phyloP scores from a whole-genome alignment of 1,284 basidiomycete species.

The Ustilago crameri region DNA sequence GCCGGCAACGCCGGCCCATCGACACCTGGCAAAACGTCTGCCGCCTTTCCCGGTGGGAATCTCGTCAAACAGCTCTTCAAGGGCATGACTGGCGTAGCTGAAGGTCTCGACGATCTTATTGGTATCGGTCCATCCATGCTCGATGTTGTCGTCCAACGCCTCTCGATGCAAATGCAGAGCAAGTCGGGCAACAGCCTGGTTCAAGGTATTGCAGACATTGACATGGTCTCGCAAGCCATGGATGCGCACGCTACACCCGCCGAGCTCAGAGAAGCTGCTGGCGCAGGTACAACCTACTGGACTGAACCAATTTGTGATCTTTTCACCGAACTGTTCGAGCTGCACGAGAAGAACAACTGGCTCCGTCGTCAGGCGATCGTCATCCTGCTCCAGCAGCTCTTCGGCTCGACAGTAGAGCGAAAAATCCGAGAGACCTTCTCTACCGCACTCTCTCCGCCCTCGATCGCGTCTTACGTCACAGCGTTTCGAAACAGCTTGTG shows the following conservation, averaged over 20 bases:
- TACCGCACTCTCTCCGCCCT: conserved; percentile 68
- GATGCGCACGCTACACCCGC: conserved; percentile 63
- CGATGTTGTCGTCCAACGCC: conserved; percentile 50
- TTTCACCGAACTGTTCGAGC: conserved; percentile 89
- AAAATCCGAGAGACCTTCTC: conserved; percentile 83
- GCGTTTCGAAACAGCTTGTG: conserved; percentile 78
- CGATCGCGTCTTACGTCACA: conserved; percentile 75
- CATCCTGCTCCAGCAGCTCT: conserved; percentile 91
- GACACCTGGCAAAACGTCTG: conserved; percentile 12
- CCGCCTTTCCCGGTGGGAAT: conserved; percentile 30
- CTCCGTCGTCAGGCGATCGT: conserved; percentile 93
- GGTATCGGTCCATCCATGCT: conserved; percentile 59
- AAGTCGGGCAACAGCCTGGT: conserved; percentile 27
- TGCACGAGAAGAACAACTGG: conserved; percentile 96
- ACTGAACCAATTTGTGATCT: conserved; percentile 94
- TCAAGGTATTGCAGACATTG: conserved; percentile 46
- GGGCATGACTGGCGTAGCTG: conserved; percentile 54
- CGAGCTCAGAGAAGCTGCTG: conserved; percentile 80
- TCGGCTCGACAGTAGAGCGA: conserved; percentile 96
- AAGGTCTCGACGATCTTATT: conserved; percentile 57
- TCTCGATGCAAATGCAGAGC: conserved; percentile 57
- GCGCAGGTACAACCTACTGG: conserved; percentile 81
- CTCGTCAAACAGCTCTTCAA: conserved; percentile 53
- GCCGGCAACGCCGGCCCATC: conserved; percentile 1
- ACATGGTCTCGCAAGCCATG: conserved; percentile 54